These are phyloP conservation scores for Aspergillus coremiiformis DNA, from an alignment of 495 filamentous ascomycete species.

Conservation along the genomic window DNA sequence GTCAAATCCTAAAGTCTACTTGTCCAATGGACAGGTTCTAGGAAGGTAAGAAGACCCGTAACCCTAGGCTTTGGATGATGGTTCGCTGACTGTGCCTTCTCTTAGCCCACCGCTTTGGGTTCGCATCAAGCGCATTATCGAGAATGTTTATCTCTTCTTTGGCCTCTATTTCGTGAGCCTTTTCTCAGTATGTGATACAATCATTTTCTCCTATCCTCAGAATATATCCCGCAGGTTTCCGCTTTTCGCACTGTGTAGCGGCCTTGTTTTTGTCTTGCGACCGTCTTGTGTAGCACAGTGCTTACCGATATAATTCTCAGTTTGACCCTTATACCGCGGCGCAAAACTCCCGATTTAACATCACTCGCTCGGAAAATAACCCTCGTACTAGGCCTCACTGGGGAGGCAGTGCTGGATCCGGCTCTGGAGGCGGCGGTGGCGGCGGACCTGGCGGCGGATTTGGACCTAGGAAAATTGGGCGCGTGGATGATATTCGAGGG, in stretches of 20 bases:
- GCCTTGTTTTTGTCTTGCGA: neutral
- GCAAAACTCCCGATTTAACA: constrained; percentile 57
- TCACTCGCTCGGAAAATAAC: constrained; percentile 21
- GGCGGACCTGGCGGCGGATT: constrained; percentile 25
- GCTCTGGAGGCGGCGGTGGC: constrained; percentile 18
- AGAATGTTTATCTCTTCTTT: constrained; percentile 39
- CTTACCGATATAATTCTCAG: constrained; percentile 29
- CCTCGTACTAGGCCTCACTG: constrained; percentile 18
- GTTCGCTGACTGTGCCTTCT: constrained; percentile 22
- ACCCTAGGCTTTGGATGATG: constrained; percentile 1
- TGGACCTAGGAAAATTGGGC: constrained; percentile 28
- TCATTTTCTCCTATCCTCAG: neutral
- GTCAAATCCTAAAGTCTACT: constrained; percentile 24
- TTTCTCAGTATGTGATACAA: constrained; percentile 29
- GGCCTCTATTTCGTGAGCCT: constrained; percentile 38
- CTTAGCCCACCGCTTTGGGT: constrained; percentile 38
- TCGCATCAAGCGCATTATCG: constrained; percentile 37
- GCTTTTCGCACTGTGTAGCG: neutral
- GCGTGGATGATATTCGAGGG: constrained; percentile 37
- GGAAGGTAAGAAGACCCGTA: constrained; percentile 18
- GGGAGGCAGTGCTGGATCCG: constrained; percentile 20
- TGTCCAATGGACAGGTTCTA: constrained; percentile 35
- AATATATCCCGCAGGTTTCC: neutral
- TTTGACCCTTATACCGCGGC: constrained; percentile 61
- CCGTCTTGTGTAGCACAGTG: neutral